Conservation (phyloP, 2,329 filamentous ascomycete species). For the Albophoma yamanashiensis region DNA sequence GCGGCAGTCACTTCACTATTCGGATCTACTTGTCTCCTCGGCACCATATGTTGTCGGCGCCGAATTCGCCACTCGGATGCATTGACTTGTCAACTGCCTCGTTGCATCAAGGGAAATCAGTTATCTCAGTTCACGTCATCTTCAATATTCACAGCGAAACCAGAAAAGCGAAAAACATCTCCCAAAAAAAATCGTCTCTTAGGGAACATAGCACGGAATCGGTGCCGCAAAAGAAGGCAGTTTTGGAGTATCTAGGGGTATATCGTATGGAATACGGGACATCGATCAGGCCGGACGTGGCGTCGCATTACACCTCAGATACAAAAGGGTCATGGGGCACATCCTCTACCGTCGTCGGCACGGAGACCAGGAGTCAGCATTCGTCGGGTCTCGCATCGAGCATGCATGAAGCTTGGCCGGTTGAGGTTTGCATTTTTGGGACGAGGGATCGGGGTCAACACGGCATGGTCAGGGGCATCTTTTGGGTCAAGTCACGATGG, state of each 20-base stretch:
- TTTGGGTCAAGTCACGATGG: neutral
- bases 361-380: slow-evolving; percentile 2
- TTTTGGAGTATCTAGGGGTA: slow-evolving; percentile 1
- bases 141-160: neutral
- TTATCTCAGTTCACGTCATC: neutral
- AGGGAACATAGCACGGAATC: neutral
- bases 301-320: slow-evolving; percentile 1
- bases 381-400: slow-evolving; percentile 3
- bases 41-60: neutral
- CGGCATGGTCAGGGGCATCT: slow-evolving; percentile 2
- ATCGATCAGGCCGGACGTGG: slow-evolving; percentile 2
- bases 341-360: slow-evolving; percentile 2
- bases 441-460: slow-evolving; percentile 1
- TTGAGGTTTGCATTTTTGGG: slow-evolving; percentile 4
- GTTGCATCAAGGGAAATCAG: neutral
- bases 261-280: slow-evolving; percentile 4
- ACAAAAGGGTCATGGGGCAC: slow-evolving; percentile 1
- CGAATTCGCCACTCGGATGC: neutral
- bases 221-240: slow-evolving; percentile 2
- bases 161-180: neutral
- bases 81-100: neutral
- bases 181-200: neutral
- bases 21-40: neutral
- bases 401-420: slow-evolving; percentile 4
- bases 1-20: neutral